These are phyloP conservation scores for Sporisorium sorghi DNA, from an alignment of 1,284 basidiomycete genomes.

Conservation along the genomic window DNA sequence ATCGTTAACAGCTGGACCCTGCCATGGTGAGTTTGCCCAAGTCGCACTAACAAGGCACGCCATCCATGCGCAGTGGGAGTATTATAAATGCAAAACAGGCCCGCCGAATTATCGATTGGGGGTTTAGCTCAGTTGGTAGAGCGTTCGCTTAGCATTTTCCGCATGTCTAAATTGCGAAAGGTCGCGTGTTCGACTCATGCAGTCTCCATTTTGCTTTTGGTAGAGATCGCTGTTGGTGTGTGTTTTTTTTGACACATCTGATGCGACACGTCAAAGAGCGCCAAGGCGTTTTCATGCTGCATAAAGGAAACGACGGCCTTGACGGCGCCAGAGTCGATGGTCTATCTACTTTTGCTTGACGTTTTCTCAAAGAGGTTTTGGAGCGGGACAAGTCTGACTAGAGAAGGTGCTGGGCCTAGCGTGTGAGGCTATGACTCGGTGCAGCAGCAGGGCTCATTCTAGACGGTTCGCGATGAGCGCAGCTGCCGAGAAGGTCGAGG, in stretches of 20 bases:
- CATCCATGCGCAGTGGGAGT: conserved; percentile 5
- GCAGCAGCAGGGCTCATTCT: too few relatives aligned
- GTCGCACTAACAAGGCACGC: conserved; percentile 32
- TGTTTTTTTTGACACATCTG: conserved; percentile 31
- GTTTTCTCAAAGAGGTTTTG: too few relatives aligned
- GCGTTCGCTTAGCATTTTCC: conserved; percentile 57
- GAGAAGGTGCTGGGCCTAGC: too few relatives aligned
- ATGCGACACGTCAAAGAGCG: conserved; percentile 48
- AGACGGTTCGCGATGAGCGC: too few relatives aligned
- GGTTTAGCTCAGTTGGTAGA: conserved; percentile 63
- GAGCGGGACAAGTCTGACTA: too few relatives aligned
- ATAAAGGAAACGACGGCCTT: not conserved
- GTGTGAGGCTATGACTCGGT: too few relatives aligned
- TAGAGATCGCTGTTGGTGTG: too few relatives aligned
- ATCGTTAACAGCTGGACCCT: not conserved
- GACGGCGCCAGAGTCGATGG: conserved; percentile 6
- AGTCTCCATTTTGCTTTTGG: conserved; percentile 49
- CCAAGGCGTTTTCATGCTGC: conserved; percentile 6
- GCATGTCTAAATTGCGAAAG: conserved; percentile 49
- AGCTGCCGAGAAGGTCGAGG: not conserved
- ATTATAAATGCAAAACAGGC: conserved; percentile 2
- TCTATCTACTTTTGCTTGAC: conserved; percentile 2
- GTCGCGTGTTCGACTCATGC: conserved; percentile 63
- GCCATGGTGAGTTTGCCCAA: conserved; percentile 14
- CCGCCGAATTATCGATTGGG: conserved; percentile 18